phyloP scores from a whole-genome alignment of 805 yeast genomes.

The Wickerhamomyces chaumierensis region DNA sequence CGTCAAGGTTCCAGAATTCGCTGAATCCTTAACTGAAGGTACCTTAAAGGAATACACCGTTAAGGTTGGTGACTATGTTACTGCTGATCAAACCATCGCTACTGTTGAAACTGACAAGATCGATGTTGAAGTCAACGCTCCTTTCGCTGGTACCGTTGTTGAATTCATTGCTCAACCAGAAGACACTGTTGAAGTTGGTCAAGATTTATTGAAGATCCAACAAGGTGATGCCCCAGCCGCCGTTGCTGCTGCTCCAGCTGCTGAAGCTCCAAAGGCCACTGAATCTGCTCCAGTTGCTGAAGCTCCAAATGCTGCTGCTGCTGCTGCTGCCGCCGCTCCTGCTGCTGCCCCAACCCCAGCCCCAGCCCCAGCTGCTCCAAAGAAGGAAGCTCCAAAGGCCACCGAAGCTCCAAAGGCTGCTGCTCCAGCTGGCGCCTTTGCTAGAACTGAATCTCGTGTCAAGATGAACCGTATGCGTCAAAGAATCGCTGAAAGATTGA shows the following conservation, averaged over 20 bases:
- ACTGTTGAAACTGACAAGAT: constrained; percentile 98
- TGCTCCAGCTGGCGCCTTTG: constrained; percentile 40
- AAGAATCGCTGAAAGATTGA: constrained; percentile 97
- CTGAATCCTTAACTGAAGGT: constrained; percentile 97
- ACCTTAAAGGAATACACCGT: constrained; percentile 63
- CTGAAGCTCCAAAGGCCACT: constrained; percentile 13
- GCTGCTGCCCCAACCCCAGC: constrained; percentile 20
- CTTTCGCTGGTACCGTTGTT: constrained; percentile 79
- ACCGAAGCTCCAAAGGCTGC: constrained; percentile 22
- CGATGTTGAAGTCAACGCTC: constrained; percentile 94
- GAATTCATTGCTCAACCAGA: constrained; percentile 77
- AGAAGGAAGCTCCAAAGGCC: constrained; percentile 19
- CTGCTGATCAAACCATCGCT: constrained; percentile 82
- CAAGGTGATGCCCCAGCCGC: constrained; percentile 62
- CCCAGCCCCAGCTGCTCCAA: constrained; percentile 21
- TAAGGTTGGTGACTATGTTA: constrained; percentile 80
- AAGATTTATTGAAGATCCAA: constrained; percentile 80
- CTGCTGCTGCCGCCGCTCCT: constrained; percentile 13
- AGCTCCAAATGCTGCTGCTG: constrained; percentile 20
- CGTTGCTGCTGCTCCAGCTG: constrained; percentile 23
- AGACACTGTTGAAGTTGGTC: constrained; percentile 93
- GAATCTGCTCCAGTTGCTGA: constrained; percentile 16
- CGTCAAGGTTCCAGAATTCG: constrained; percentile 96
- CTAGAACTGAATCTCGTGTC: constrained; percentile 83
- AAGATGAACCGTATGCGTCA: constrained; percentile 99